Conservation (phyloP, 768 basidiomycete species). For the Tulasnella sp. region DNA sequence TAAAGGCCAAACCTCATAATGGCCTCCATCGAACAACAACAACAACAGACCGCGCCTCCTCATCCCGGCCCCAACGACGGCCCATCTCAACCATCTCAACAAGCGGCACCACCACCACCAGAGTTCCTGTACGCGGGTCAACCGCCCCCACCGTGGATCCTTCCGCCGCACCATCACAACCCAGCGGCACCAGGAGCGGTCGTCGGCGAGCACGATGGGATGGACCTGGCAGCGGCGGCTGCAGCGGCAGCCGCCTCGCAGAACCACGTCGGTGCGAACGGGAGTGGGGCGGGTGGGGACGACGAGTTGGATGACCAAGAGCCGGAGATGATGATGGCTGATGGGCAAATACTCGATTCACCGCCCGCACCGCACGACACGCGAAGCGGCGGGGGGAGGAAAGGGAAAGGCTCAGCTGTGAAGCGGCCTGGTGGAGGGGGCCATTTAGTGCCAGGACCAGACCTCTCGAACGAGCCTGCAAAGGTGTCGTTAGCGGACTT, state of each 20-base stretch:
- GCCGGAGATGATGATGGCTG: conserved; percentile 26
- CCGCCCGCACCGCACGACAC: neutral
- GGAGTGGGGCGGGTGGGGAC: neutral
- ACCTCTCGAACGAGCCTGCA: neutral
- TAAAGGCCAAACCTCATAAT: conserved; percentile 11
- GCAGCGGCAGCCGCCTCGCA: neutral
- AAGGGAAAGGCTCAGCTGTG: neutral
- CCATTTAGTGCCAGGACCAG: neutral
- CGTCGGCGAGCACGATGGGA: neutral
- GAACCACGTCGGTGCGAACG: neutral
- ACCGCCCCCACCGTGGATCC: conserved; percentile 8
- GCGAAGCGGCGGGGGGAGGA: neutral
- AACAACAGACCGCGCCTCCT: conserved; percentile 14
- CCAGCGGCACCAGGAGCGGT: neutral
- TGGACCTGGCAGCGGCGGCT: neutral
- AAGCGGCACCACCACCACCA: neutral
- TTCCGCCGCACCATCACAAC: neutral
- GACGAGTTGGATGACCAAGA: conserved; percentile 8
- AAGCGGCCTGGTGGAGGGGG: conserved; percentile 15
- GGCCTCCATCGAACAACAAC: conserved; percentile 25
- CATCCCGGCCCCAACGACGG: conserved; percentile 3
- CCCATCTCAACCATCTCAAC: neutral
- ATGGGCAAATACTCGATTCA: conserved; percentile 10
- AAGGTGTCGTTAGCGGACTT: conserved; percentile 25
- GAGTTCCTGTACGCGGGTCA: neutral